Percentiles rank a stretch among this genome's conserved stretches.
phyloP scores from a whole-genome alignment of 2,329 filamentous ascomycete genomes.

The Epichloe uncinata region DNA sequence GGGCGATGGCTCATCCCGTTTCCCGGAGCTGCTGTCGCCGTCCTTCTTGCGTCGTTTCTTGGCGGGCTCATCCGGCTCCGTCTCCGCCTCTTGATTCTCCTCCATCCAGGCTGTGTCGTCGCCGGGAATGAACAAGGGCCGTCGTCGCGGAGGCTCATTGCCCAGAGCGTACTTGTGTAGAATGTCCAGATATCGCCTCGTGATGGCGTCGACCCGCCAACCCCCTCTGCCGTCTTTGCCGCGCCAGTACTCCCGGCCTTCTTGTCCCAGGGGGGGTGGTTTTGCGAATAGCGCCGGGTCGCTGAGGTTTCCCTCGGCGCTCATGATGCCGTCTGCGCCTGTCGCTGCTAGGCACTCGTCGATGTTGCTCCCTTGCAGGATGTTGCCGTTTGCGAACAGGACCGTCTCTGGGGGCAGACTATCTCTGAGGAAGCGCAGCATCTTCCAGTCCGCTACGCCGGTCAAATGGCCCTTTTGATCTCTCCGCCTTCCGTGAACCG shows the following conservation, averaged over 20 bases:
- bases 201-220: conserved; percentile 76
- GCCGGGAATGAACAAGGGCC: conserved; percentile 59
- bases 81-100: conserved; percentile 19
- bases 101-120: conserved; percentile 35
- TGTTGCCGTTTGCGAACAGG: conserved; percentile 93
- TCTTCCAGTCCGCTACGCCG: conserved; percentile 82
- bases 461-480: conserved; percentile 97
- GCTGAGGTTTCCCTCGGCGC: conserved; percentile 85
- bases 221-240: conserved; percentile 67
- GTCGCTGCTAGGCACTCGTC: conserved; percentile 66
- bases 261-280: conserved; percentile 47
- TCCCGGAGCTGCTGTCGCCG: conserved; percentile 12
- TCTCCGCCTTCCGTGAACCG: conserved; percentile 75
- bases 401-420: conserved; percentile 77
- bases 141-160: conserved; percentile 48
- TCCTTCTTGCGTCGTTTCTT: conserved; percentile 38
- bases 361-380: conserved; percentile 69
- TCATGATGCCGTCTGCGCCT: conserved; percentile 88
- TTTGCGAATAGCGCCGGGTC: conserved; percentile 77
- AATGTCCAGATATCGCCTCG: conserved; percentile 82
- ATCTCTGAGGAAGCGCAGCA: conserved; percentile 69
- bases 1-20: conserved; percentile 29
- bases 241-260: conserved; percentile 76
- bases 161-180: conserved; percentile 66
- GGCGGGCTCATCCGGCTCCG: conserved; percentile 32